Evolutionary conservation across 2,329 filamentous ascomycete species (phyloP), one percentile per base, ranked within the genome.

Genomic region (Chalaropsis ovoidea): DNA sequence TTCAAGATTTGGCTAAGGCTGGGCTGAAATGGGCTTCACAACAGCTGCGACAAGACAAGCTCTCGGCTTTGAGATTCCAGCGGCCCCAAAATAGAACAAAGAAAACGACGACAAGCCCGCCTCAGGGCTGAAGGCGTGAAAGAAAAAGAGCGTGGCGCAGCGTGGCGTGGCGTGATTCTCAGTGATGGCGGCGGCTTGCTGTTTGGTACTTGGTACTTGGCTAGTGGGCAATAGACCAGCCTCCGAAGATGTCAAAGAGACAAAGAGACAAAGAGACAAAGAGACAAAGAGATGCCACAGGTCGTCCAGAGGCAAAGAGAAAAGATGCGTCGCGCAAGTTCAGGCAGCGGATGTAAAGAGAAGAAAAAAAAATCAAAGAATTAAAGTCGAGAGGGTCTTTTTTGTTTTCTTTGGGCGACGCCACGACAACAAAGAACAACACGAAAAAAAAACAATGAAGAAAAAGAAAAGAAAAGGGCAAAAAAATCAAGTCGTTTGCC

Each of bases 381-480:
- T 15, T 11, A 15, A 10, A 56, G 11, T 10, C 15, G 22, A 56
- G 13, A 6, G 13, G n/a, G 17, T 5, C 27, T 22, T 43, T 43
- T 56, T 41, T 56, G 39, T 24, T 62, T 15, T 62, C 31, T 19
- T 62, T 17, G 60, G 60, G 61, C 39, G 63, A 58, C 49, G 62
- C 58, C 62, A 62, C 52, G 61, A 62, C 63, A 62, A 62, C 49
- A 65, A 65, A 62, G 31, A 54, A 62, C 49, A 42, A 27, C 11
- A 56, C 3, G 19, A 47, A 42, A 61, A 22, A 19, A 43, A 62
- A 13, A 49, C 60, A 22, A 41, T 17, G 11, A 49, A 61, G 49
- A 41, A 61, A 42, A 49, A n/a, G 17, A 2, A 61, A 42, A 27
- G 22, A 41, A 43, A 63, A 58, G 4, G 22, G n/a, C 24, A 3